Evolutionary conservation across 352 stramenopile species (phyloP).

Genomic region (Phytophthora cryptogea): DNA sequence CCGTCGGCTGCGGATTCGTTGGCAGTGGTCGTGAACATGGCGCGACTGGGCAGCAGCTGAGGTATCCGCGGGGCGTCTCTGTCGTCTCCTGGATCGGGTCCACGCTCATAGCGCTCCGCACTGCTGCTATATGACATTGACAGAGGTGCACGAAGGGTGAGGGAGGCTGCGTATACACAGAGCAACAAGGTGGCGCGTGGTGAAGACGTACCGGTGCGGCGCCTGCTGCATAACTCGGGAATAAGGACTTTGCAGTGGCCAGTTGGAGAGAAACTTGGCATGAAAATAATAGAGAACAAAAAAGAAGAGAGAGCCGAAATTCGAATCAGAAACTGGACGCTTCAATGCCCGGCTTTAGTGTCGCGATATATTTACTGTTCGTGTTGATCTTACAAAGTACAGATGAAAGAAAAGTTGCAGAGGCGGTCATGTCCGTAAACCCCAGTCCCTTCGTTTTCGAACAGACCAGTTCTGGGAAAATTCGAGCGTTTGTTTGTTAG

Average conservation of each 20-base stretch:
- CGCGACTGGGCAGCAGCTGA: conserved; percentile 25
- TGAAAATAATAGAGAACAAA: conserved; percentile 12
- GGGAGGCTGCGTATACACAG: neutral
- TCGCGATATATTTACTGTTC: conserved; percentile 2
- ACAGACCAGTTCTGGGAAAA: conserved; percentile 1
- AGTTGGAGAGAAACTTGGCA: neutral
- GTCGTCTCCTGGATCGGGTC: conserved; percentile 11
- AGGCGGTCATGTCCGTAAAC: neutral
- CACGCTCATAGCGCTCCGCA: conserved; percentile 12
- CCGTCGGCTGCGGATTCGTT: conserved; percentile 21
- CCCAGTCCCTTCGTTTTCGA: neutral
- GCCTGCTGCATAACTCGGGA: conserved; percentile 25
- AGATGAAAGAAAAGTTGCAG: neutral
- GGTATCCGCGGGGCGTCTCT: conserved; percentile 25
- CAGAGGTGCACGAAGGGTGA: conserved; percentile 5
- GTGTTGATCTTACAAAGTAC: neutral
- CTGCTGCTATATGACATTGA: conserved; percentile 12
- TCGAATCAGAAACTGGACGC: conserved; percentile 9
- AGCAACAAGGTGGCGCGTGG: neutral
- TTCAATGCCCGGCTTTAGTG: conserved; percentile 8
- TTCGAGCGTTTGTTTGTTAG: conserved; percentile 2
- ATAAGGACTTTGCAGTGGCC: conserved; percentile 21
- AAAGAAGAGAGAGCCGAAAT: conserved; percentile 7
- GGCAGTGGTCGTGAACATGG: conserved; percentile 4
- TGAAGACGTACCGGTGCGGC: conserved; percentile 18